Conservation (phyloP, 495 filamentous ascomycete species). For the Aspergillus panamensis region DNA sequence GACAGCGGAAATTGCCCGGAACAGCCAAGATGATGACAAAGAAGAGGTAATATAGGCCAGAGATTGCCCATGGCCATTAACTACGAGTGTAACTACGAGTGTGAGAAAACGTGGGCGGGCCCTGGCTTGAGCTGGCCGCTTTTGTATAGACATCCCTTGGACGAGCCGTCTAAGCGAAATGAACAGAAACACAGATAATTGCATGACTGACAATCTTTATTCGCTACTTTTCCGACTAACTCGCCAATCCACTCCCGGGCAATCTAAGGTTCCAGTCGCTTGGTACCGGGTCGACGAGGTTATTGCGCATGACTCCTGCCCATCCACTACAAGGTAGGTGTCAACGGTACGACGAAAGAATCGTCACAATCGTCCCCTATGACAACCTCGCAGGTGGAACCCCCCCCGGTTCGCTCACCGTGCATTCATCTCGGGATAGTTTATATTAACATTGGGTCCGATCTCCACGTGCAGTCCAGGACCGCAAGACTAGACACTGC, state of each 20-base stretch:
- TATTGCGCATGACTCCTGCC: constrained; percentile 30
- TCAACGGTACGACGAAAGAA: constrained; percentile 30
- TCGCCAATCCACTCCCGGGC: constrained; percentile 31
- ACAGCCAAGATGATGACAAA: too few species aligned
- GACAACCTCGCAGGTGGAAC: constrained; percentile 32
- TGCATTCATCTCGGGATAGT: constrained; percentile 40
- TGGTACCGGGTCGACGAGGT: constrained; percentile 29
- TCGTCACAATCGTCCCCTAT: constrained; percentile 47
- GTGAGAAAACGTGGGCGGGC: too few species aligned
- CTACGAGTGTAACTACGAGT: too few species aligned
- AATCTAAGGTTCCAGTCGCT: constrained; percentile 29
- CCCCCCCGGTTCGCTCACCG: constrained; percentile 31
- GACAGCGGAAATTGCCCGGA: too few species aligned
- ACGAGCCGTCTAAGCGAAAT: not conserved
- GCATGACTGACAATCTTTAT: not conserved
- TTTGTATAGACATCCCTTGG: too few species aligned
- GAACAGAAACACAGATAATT: not conserved
- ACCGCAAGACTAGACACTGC: constrained; percentile 32
- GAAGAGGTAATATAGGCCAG: not conserved
- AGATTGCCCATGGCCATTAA: not conserved
- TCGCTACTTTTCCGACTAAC: not conserved
- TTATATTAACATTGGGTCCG: constrained; percentile 44
- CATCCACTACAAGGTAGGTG: constrained; percentile 32
- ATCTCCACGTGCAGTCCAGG: constrained; percentile 44
- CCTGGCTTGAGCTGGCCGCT: too few species aligned